Percentiles rank a stretch among this genome's conserved stretches.
Conservation (phyloP, 108 stramenopile species). For the Poteriospumella lacustris region DNA sequence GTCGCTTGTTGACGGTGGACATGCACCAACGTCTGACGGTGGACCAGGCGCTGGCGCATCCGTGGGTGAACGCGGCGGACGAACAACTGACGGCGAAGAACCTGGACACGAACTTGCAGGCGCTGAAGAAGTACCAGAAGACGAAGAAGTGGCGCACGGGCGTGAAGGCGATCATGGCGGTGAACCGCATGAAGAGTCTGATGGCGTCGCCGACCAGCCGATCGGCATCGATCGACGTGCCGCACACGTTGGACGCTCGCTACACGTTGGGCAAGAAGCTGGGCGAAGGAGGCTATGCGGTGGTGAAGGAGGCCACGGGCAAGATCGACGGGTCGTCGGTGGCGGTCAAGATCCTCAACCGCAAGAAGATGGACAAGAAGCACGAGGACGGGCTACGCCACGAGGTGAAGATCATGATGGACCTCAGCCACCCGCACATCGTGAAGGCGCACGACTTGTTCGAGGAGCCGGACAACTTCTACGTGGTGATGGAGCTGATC, state of each 20-base stretch:
- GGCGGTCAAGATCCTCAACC: no score
- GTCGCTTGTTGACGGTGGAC: constrained; percentile 63
- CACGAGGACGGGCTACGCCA: no score
- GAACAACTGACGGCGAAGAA: no score
- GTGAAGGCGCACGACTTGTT: background rate
- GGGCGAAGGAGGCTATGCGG: constrained; percentile 19
- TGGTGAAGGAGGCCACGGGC: background rate
- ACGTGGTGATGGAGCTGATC: constrained; percentile 31
- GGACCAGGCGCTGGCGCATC: constrained; percentile 32
- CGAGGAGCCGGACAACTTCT: background rate
- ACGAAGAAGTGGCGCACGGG: background rate
- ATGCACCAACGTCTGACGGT: constrained; percentile 63
- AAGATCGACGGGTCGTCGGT: background rate
- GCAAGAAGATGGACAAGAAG: no score
- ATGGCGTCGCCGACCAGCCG: no score
- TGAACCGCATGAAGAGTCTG: background rate
- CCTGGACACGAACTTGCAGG: no score
- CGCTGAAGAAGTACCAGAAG: background rate
- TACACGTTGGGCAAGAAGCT: constrained; percentile 13
- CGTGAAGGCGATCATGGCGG: background rate
- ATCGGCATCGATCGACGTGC: no score
- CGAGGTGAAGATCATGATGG: constrained; percentile 24
- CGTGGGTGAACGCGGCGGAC: constrained; percentile 29
- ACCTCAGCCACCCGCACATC: constrained; percentile 28
- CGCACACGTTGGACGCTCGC: no score